A percentile compares a stretch with the other conserved stretches of the same genome.
These are phyloP conservation scores for Eimeria nieschulzi DNA, from an alignment of 169 alveolate genomes.

Conservation along the genomic window DNA sequence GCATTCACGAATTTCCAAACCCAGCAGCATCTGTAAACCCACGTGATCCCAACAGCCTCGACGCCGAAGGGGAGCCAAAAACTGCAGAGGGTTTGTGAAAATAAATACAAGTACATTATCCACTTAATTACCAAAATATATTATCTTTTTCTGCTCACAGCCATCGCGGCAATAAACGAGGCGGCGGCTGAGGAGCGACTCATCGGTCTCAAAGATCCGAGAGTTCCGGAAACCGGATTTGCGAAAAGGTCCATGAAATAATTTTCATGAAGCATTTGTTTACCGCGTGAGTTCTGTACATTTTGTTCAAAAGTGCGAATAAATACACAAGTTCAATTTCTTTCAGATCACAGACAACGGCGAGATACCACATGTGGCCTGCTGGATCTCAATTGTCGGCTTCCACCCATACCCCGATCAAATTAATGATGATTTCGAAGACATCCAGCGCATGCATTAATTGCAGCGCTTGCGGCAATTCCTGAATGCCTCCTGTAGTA, in stretches of 20 bases:
- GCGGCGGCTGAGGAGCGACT: conserved; percentile 65
- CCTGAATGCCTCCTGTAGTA: too few species aligned
- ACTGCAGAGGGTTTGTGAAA: conserved; percentile 19
- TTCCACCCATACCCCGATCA: too few species aligned
- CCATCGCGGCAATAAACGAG: conserved; percentile 47
- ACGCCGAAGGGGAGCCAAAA: conserved; percentile 55
- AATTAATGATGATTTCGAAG: too few species aligned
- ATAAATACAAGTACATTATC: not conserved
- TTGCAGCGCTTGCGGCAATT: not conserved
- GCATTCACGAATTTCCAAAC: conserved; percentile 67
- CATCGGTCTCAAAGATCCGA: conserved; percentile 21
- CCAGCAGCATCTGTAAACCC: conserved; percentile 55
- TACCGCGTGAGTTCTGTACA: too few species aligned
- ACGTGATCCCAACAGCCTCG: conserved; percentile 35
- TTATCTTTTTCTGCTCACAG: not conserved
- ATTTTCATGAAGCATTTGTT: too few species aligned
- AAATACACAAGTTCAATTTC: too few species aligned
- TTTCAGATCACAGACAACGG: too few species aligned
- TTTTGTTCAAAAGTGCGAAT: too few species aligned
- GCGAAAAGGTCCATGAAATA: conserved; percentile 42
- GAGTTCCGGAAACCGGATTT: conserved; percentile 49
- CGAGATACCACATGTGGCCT: too few species aligned
- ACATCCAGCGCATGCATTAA: not conserved
- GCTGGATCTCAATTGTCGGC: too few species aligned
- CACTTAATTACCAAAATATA: not conserved